phyloP scores from a whole-genome alignment of 192 early-diverging fungal species.

The Oehlia diaphana region DNA sequence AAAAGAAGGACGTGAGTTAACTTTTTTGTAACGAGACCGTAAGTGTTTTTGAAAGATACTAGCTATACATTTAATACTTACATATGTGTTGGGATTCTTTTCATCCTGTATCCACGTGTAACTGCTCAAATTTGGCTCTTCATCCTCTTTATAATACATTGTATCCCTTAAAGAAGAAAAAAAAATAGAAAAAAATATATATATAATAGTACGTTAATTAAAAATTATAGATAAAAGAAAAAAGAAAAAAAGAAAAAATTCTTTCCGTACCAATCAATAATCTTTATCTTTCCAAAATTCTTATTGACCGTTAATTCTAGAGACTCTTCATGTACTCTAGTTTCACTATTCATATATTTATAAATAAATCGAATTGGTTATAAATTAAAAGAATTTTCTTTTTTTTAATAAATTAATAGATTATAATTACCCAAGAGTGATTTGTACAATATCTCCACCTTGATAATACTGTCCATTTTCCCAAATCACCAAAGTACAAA shows the following conservation, averaged over 20 bases:
- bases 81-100: not conserved
- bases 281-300: slow-evolving; percentile 15
- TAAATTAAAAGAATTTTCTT: too few relatives aligned
- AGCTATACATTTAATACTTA: not conserved
- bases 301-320: slow-evolving; percentile 19
- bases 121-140: not conserved
- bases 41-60: too few relatives aligned
- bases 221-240: not conserved
- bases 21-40: not conserved
- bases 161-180: not conserved
- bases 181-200: too few relatives aligned
- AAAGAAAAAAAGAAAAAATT: not conserved
- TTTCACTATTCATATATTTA: not conserved
- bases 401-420: too few relatives aligned
- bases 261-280: slow-evolving; percentile 4
- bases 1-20: not conserved
- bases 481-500: slow-evolving; percentile 25
- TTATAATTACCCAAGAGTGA: slow-evolving; percentile 17
- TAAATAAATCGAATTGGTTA: not conserved
- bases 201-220: not conserved
- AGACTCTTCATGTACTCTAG: slow-evolving; percentile 2
- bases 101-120: not conserved
- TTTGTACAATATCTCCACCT: slow-evolving; percentile 16
- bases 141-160: not conserved
- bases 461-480: slow-evolving; percentile 15